These are phyloP conservation scores for Geotrichum aggregatum DNA, from an alignment of 1,139 yeast genomes.

Conservation along the genomic window DNA sequence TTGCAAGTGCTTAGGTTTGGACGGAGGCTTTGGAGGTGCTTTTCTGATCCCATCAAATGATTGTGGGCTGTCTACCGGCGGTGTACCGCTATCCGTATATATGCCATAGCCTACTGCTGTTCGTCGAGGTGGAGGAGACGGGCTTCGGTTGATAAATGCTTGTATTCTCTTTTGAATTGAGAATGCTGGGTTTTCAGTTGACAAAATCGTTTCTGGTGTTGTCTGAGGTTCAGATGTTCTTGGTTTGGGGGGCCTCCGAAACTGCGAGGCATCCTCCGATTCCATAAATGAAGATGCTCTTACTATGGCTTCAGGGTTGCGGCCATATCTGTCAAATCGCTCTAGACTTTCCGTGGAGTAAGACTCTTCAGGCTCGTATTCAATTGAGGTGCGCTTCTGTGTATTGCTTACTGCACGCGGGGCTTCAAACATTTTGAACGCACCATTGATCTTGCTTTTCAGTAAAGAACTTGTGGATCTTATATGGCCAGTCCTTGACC, in stretches of 20 bases:
- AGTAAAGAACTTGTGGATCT: slow-evolving; percentile 23
- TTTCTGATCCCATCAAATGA: background rate
- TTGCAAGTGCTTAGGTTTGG: slow-evolving; percentile 55
- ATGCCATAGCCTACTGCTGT: slow-evolving; percentile 80
- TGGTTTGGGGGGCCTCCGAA: slow-evolving; percentile 20
- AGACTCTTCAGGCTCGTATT: slow-evolving; percentile 14
- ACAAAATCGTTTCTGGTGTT: background rate
- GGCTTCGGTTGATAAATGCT: slow-evolving; percentile 48
- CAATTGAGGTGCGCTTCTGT: background rate
- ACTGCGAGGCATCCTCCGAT: slow-evolving; percentile 25
- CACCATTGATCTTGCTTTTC: slow-evolving; percentile 32
- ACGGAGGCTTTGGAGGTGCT: slow-evolving; percentile 51
- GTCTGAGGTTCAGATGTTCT: background rate
- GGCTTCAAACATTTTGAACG: slow-evolving; percentile 32
- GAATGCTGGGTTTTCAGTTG: slow-evolving; percentile 3
- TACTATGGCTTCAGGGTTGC: slow-evolving; percentile 11
- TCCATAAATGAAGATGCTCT: slow-evolving; percentile 17
- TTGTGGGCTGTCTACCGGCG: background rate
- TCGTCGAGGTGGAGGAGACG: slow-evolving; percentile 45
- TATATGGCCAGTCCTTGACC: slow-evolving; percentile 7
- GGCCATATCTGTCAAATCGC: slow-evolving; percentile 20
- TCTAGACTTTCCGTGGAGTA: slow-evolving; percentile 24
- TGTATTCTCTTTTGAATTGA: slow-evolving; percentile 62
- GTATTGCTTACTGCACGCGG: background rate
- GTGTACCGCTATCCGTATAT: slow-evolving; percentile 47